Evolutionary conservation across 2,329 filamentous ascomycete genomes (phyloP).

Genomic region (Cladophialophora immunda): DNA sequence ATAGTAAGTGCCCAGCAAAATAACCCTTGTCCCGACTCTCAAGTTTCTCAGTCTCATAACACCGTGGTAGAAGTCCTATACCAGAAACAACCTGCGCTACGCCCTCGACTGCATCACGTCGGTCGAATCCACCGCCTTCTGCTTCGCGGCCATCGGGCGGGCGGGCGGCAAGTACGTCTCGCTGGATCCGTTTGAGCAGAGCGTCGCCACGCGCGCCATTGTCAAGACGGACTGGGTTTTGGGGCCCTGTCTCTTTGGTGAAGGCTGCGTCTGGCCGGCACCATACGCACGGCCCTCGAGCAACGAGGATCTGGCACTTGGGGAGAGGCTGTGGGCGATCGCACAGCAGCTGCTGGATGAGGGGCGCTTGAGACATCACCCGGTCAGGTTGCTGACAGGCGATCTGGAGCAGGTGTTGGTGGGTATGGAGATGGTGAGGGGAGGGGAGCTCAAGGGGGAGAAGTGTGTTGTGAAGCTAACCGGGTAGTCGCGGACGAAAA

Average conservation of each 20-base stretch:
- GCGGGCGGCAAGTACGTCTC: background rate
- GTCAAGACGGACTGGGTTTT: slow-evolving; percentile 1
- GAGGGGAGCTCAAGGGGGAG: background rate
- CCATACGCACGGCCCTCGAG: background rate
- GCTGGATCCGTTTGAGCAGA: background rate
- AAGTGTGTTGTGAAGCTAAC: background rate
- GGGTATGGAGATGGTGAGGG: background rate
- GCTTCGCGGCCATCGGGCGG: background rate
- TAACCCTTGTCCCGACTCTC: background rate
- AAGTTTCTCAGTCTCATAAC: background rate
- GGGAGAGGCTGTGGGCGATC: background rate
- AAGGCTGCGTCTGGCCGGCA: background rate
- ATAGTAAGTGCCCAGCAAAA: background rate
- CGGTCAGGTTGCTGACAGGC: background rate
- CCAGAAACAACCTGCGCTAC: background rate
- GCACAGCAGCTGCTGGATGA: background rate
- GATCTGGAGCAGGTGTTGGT: background rate
- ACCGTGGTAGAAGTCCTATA: background rate
- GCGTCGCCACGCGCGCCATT: background rate
- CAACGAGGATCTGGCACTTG: background rate
- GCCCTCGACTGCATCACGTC: background rate
- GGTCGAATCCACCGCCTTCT: background rate
- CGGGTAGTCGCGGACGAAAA: no score
- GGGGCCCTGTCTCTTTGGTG: background rate
- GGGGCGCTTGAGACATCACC: background rate